Conservation (phyloP, 768 basidiomycete species). For the Rhizopogon sp. region DNA sequence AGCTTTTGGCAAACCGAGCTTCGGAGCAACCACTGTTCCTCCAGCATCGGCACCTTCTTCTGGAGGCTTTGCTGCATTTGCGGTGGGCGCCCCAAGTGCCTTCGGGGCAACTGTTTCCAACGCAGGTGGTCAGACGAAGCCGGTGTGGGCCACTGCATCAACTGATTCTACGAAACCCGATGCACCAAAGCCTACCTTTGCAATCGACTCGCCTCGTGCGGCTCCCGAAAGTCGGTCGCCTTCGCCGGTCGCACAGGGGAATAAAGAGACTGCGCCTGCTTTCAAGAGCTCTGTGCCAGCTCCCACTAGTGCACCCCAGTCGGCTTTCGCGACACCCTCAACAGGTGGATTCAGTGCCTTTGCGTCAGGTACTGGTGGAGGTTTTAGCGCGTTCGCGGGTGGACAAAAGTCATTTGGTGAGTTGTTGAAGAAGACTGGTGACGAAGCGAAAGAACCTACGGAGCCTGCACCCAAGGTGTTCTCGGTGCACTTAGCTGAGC, state of each 20-base stretch:
- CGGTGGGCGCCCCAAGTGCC: slow-evolving; percentile 19
- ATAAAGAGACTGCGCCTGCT: too few species aligned
- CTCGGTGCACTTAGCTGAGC: neutral
- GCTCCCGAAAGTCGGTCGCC: slow-evolving; percentile 23
- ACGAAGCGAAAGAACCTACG: slow-evolving; percentile 19
- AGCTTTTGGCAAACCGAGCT: slow-evolving; percentile 33
- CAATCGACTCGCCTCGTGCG: slow-evolving; percentile 8
- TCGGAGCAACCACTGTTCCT: slow-evolving; percentile 16
- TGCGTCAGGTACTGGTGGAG: slow-evolving; percentile 28
- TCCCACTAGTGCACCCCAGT: too few species aligned
- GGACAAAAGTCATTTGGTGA: slow-evolving; percentile 55
- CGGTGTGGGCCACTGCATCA: slow-evolving; percentile 14
- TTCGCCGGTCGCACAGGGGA: slow-evolving; percentile 11
- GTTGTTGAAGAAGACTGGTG: slow-evolving; percentile 41
- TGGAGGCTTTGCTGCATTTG: slow-evolving; percentile 35
- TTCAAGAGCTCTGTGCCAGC: neutral
- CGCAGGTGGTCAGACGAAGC: slow-evolving; percentile 12
- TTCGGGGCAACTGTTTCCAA: slow-evolving; percentile 23
- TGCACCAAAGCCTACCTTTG: slow-evolving; percentile 4
- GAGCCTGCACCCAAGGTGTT: neutral
- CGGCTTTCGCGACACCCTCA: too few species aligned
- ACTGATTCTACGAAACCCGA: slow-evolving; percentile 6
- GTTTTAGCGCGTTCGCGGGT: slow-evolving; percentile 50
- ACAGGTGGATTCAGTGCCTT: slow-evolving; percentile 12
- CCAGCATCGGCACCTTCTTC: slow-evolving; percentile 10